Conservation (phyloP, 768 basidiomycete genomes). For the Auricularia auricula-judae region DNA sequence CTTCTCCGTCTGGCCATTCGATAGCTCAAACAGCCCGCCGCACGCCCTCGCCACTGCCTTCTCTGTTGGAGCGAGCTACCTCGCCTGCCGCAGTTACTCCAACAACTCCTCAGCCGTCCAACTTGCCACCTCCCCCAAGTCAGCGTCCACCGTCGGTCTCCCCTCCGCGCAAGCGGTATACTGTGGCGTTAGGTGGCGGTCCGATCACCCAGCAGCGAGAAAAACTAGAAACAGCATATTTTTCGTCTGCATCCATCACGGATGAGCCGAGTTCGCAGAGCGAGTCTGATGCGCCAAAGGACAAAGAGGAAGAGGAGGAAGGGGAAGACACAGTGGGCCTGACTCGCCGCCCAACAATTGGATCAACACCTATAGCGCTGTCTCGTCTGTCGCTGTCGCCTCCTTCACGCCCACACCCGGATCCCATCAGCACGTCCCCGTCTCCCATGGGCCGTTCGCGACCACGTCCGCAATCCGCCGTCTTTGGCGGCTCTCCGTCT, state of each 20-base stretch:
- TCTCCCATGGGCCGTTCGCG: constrained; percentile 1
- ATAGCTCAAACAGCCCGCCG: constrained; percentile 5
- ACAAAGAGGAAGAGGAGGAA: constrained; percentile 25
- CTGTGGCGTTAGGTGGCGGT: constrained; percentile 64
- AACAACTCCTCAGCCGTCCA: not conserved
- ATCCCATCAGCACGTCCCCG: constrained; percentile 1
- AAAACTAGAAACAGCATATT: constrained; percentile 30
- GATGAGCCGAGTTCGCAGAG: constrained; percentile 12
- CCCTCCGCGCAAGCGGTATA: constrained; percentile 64
- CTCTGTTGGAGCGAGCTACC: not conserved
- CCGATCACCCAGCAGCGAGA: constrained; percentile 20
- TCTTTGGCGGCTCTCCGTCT: constrained; percentile 5
- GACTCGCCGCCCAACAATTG: constrained; percentile 11
- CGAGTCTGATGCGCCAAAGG: constrained; percentile 7
- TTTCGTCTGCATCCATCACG: constrained; percentile 12
- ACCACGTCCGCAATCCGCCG: not conserved
- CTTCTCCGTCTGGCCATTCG: constrained; percentile 4
- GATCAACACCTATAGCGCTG: constrained; percentile 12
- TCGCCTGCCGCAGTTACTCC: not conserved
- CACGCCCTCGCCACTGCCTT: constrained; percentile 22
- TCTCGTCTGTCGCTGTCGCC: constrained; percentile 11
- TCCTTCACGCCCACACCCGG: constrained; percentile 5
- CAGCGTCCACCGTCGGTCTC: constrained; percentile 3
- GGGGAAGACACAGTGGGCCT: constrained; percentile 13
- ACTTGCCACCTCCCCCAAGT: constrained; percentile 2